These are phyloP conservation scores for Vitis amurensis DNA, from an alignment of 164 flowering plant species.

Conservation along the genomic window DNA sequence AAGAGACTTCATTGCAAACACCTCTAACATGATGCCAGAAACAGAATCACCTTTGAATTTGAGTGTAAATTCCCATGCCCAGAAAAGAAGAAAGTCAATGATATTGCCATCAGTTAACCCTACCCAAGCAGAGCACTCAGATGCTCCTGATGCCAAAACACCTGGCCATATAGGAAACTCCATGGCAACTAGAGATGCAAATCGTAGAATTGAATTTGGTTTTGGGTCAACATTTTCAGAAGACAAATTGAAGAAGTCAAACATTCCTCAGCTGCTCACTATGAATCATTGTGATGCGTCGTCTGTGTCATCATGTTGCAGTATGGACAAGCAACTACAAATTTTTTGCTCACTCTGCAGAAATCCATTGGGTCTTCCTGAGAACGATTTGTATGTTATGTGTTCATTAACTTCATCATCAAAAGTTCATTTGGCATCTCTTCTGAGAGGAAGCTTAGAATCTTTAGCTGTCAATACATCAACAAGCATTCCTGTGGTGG, in stretches of 20 bases:
- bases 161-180: conserved; percentile 20
- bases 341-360: conserved; percentile 69
- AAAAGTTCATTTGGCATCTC: conserved; percentile 53
- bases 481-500: conserved; percentile 38
- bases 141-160: conserved; percentile 22
- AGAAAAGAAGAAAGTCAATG: conserved; percentile 53
- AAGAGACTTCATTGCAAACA: conserved; percentile 15
- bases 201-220: conserved; percentile 29
- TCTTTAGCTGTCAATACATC: conserved; percentile 14
- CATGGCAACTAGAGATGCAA: conserved; percentile 14
- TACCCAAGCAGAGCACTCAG: conserved; percentile 18
- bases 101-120: conserved; percentile 23
- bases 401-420: conserved; percentile 57
- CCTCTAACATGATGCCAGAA: conserved; percentile 31
- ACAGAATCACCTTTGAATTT: conserved; percentile 48
- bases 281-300: conserved; percentile 8
- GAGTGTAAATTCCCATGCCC: conserved; percentile 74
- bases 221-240: conserved; percentile 16
- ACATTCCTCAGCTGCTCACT: conserved; percentile 9
- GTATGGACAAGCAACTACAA: conserved; percentile 39
- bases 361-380: conserved; percentile 66
- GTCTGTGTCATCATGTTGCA: conserved; percentile 23
- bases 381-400: conserved; percentile 44
- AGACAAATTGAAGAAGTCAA: conserved; percentile 17
- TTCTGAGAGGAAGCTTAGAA: conserved; percentile 28